Evolutionary conservation across 495 filamentous ascomycete genomes (phyloP), one percentile per base, ranked within the genome.

Genomic region (Neurospora sp.): DNA sequence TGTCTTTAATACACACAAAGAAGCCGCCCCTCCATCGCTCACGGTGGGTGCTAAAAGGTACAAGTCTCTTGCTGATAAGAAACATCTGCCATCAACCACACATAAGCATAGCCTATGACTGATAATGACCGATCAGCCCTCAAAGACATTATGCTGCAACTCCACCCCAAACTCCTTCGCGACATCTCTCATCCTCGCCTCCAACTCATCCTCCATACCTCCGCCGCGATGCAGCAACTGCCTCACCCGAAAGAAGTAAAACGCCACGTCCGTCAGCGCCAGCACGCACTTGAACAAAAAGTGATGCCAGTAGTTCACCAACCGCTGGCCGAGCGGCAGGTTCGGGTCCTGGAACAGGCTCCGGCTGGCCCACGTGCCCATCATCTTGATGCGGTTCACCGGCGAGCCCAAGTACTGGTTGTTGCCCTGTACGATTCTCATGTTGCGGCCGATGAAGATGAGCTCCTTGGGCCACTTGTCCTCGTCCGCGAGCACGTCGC

Each of bases 151-250:
- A 81, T 94, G 92, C 77, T 96, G 91, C 73, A 98, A 79, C 78
- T 99, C 94, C 1, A 99, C 88, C 0, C 96, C 96, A 79, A 96
- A 92, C 76, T 96, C 93, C 79, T 91, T 94, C 0, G 96, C 96
- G 84, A 97, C 92, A 39, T 82, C 84, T 81, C 86, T 89, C 93
- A 99, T 94, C 76, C 91, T 86, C 73, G 85, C 87, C 84, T 99
- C 96, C 39, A 99, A 87, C 70, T 94, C 92, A 78, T 98, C 95
- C 77, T 99, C 96, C 92, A 98, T 96, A 0, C 95, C 95, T 17
- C 87, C 85, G 2, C 94, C 93, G 2, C 88, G 81, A 2, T 90
- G 89, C 40, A 98, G 78, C 74, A 86, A 86, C 81, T 97, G 94
- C 71, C 87, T 86, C 20, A 96, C 70, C 82, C 90, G 91, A 69